Evolutionary conservation across 176 grass and related monocot genomes (phyloP).

Genomic region (Avena atlantica): DNA sequence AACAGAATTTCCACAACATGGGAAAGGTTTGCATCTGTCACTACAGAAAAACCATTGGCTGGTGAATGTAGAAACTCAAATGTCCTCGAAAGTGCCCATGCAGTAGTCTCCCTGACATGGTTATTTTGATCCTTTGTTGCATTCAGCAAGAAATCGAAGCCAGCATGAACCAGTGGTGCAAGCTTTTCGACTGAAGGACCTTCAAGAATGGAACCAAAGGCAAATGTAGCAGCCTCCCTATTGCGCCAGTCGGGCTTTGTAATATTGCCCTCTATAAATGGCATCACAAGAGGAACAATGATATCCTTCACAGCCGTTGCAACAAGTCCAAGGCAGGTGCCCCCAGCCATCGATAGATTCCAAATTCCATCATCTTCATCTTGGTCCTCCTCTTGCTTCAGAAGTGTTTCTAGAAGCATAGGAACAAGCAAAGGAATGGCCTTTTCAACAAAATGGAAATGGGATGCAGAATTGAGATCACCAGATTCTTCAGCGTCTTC

Average conservation of each 20-base stretch:
- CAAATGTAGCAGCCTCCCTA: conserved; percentile 68
- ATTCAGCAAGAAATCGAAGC: conserved; percentile 63
- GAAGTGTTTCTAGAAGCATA: conserved; percentile 62
- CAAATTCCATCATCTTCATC: conserved; percentile 65
- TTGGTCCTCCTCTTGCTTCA: conserved; percentile 75
- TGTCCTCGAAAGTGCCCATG: conserved; percentile 62
- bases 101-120: conserved; percentile 66
- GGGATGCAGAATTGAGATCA: conserved; percentile 39
- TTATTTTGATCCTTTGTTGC: conserved; percentile 64
- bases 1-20: conserved; percentile 49
- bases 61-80: conserved; percentile 63
- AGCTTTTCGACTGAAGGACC: conserved; percentile 60
- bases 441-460: conserved; percentile 66
- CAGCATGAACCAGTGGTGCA: conserved; percentile 49
- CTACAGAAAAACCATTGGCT: conserved; percentile 33
- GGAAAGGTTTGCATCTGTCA: conserved; percentile 52
- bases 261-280: conserved; percentile 65
- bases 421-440: conserved; percentile 58
- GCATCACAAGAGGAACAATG: conserved; percentile 65
- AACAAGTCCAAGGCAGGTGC: conserved; percentile 66
- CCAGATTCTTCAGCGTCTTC: conserved; percentile 52
- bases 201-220: conserved; percentile 64
- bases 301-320: conserved; percentile 52
- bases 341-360: conserved; percentile 65
- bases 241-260: conserved; percentile 58